Conservation (phyloP, 106 monocot species). For the Dendrobium chrysotoxum region DNA sequence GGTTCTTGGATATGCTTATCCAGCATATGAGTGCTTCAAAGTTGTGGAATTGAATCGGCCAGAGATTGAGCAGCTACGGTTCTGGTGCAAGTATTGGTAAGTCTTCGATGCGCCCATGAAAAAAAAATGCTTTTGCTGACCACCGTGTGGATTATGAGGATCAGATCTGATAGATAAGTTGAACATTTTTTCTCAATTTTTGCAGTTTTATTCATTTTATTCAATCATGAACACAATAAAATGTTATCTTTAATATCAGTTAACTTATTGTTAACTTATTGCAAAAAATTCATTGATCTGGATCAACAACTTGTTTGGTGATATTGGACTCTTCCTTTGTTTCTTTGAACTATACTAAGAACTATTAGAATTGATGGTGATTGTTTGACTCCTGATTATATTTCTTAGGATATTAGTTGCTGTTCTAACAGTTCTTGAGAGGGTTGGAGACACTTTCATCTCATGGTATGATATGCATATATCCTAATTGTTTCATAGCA, state of each 20-base stretch:
- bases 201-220: no score
- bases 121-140: background rate
- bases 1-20: slow-evolving; percentile 69
- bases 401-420: slow-evolving; percentile 79
- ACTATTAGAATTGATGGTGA: background rate
- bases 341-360: background rate
- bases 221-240: no score
- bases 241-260: no score
- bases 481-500: background rate
- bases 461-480: slow-evolving; percentile 54
- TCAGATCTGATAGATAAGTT: no score
- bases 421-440: slow-evolving; percentile 58
- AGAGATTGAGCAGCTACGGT: slow-evolving; percentile 55
- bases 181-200: no score
- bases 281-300: background rate
- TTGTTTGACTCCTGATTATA: background rate
- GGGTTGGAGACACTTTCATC: slow-evolving; percentile 63
- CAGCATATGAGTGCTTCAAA: slow-evolving; percentile 68
- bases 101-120: background rate
- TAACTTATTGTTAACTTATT: background rate
- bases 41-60: slow-evolving; percentile 57
- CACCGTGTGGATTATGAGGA: background rate
- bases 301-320: background rate
- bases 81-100: slow-evolving; percentile 77
- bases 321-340: no score